Evolutionary conservation across 2,329 filamentous ascomycete species (phyloP), one percentile per base, ranked within the genome.

Genomic region (Fusarium decemcellulare): DNA sequence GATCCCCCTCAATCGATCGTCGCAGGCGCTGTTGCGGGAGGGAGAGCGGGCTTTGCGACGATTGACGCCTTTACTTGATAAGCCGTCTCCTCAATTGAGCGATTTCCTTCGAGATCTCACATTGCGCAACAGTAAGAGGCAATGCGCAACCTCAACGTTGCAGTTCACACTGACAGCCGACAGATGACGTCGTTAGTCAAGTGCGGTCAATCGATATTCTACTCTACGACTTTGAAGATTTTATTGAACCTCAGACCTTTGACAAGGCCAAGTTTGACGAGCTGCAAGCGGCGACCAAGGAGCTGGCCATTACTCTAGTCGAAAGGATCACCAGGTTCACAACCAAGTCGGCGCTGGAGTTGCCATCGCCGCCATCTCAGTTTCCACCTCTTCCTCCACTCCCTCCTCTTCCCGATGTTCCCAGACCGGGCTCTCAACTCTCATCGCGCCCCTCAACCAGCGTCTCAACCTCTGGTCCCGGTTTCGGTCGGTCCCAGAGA

Each of bases 151-250:
- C 27, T 40, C 29, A 16, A 34, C 30, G 18, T 14, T 18, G 27
- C 16, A 48, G 6, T 47, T 23, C 18, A 55, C 18, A 27, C 42
- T 58, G 12, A 39, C 52, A 51, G 15, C n/a, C 4, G 8, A 48
- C 23, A 51, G 51, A 43, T 51, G 55, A 63, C 43, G 61, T 54
- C 27, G 53, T 48, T 9, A 23, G n/a, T 23, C 42, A 42, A 48
- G 46, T 56, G 59, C 78, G 15, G 68, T 79, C 11, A 15, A 70
- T 83, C 5, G 81, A 83, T 51, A 79, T 82, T 55, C 72, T 83
- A 4, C 76, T 84, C 8, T 84, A 83, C 68, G 81, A 83, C 61
- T 79, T 84, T 44, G 82, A 84, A 42, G 82, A 84, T 71, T 83
- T 78, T 59, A 78, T 78, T 30, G 77, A 81, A 29, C 65, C 75